phyloP scores from a whole-genome alignment of 2,329 filamentous ascomycete species.

The Beauveria pseudobassiana region DNA sequence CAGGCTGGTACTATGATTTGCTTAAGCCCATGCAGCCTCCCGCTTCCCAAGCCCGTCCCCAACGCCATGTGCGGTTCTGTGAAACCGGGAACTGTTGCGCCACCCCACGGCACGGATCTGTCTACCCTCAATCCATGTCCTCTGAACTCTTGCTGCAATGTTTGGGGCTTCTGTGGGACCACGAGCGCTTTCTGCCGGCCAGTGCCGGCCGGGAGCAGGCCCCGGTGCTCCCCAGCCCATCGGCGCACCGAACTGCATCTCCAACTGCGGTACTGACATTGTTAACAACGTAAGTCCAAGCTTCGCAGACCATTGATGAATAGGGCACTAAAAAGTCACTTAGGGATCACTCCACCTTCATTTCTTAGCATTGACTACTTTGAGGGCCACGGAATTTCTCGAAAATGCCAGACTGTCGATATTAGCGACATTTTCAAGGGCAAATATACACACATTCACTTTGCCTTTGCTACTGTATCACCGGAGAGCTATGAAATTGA shows the following conservation, averaged over 20 bases:
- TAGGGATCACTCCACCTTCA: not conserved
- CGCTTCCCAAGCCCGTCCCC: slow-evolving; percentile 24
- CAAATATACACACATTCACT: slow-evolving; percentile 19
- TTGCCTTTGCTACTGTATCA: slow-evolving; percentile 19
- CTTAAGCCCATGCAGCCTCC: slow-evolving; percentile 25
- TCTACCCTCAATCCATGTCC: slow-evolving; percentile 23
- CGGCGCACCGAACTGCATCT: slow-evolving; percentile 4
- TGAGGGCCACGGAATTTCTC: slow-evolving; percentile 10
- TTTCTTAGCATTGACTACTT: slow-evolving; percentile 18
- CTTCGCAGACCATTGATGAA: not conserved
- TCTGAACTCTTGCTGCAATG: slow-evolving; percentile 24
- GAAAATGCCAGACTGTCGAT: slow-evolving; percentile 16
- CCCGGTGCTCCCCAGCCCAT: not conserved
- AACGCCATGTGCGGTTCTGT: slow-evolving; percentile 29
- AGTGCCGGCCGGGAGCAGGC: not conserved
- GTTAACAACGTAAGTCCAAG: not conserved
- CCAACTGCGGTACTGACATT: slow-evolving; percentile 12
- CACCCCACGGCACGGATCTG: slow-evolving; percentile 15
- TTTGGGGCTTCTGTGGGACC: slow-evolving; percentile 35
- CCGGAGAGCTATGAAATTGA: slow-evolving; percentile 12
- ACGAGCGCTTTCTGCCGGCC: slow-evolving; percentile 30
- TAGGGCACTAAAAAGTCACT: not conserved
- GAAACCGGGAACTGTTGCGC: slow-evolving; percentile 21
- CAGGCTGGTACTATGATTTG: slow-evolving; percentile 24
- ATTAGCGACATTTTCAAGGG: slow-evolving; percentile 17